Percentiles rank a stretch among this genome's conserved stretches.
phyloP scores from a whole-genome alignment of 2,329 filamentous ascomycete genomes.

The Trichophyton rubrum region DNA sequence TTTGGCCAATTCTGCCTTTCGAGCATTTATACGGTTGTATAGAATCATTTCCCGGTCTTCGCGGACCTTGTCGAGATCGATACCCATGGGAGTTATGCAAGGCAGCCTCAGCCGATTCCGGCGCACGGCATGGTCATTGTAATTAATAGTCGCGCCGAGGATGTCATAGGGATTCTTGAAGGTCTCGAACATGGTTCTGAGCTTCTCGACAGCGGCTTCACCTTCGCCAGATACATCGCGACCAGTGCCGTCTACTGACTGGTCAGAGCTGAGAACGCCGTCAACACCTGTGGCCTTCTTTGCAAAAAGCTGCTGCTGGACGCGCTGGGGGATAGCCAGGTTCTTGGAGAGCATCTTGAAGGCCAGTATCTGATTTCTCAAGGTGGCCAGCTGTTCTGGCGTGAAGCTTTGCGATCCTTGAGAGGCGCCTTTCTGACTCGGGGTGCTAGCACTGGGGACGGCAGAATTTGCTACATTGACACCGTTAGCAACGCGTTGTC shows the following conservation, averaged over 20 bases:
- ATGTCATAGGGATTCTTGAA: constrained; percentile 60
- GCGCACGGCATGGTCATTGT: constrained; percentile 64
- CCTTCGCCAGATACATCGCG: constrained; percentile 6
- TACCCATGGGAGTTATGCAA: constrained; percentile 74
- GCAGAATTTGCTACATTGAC: constrained; percentile 13
- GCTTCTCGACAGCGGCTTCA: constrained; percentile 13
- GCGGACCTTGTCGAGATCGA: constrained; percentile 74
- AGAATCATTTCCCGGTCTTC: constrained; percentile 79
- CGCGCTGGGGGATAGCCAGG: constrained; percentile 59
- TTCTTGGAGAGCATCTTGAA: constrained; percentile 89
- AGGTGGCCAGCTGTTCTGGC: constrained; percentile 61
- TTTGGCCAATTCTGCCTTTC: constrained; percentile 71
- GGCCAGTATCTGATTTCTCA: constrained; percentile 77
- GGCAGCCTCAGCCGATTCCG: constrained; percentile 70
- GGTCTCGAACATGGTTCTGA: constrained; percentile 49
- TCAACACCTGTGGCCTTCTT: constrained; percentile 29
- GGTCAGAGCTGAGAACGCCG: constrained; percentile 27
- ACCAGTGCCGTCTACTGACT: constrained; percentile 28
- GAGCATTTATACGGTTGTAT: constrained; percentile 77
- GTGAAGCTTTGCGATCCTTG: constrained; percentile 50
- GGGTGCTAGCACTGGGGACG: constrained; percentile 8
- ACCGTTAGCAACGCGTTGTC: constrained; percentile 16
- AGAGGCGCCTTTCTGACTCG: constrained; percentile 21
- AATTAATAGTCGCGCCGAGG: constrained; percentile 53
- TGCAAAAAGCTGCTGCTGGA: constrained; percentile 74